phyloP scores from a whole-genome alignment of 2,329 filamentous ascomycete species.

The Pyrenophora teres region DNA sequence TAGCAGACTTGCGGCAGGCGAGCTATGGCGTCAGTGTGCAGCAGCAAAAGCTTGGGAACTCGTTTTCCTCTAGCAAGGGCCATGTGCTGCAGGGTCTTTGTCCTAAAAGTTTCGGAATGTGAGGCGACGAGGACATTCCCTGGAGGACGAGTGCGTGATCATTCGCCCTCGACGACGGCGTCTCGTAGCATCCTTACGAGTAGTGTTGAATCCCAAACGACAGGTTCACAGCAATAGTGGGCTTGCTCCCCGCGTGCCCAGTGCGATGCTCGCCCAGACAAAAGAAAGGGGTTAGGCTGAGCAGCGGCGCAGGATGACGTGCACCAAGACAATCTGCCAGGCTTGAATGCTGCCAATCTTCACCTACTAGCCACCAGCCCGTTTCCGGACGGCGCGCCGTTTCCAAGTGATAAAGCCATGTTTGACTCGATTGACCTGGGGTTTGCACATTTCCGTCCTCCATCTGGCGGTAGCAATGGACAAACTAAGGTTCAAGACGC shows the following conservation, averaged over 20 bases:
- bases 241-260: not conserved
- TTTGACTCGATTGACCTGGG: constrained; percentile 20
- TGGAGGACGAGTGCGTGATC: constrained; percentile 1
- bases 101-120: not conserved
- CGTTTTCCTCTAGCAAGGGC: constrained; percentile 19
- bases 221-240: not conserved
- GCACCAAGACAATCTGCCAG: constrained; percentile 28
- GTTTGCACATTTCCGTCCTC: constrained; percentile 11
- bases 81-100: constrained; percentile 8
- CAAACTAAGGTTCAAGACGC: constrained; percentile 41
- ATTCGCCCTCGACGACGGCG: not conserved
- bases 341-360: constrained; percentile 18
- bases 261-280: not conserved
- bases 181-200: constrained; percentile 2
- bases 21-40: constrained; percentile 21
- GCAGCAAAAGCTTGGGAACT: constrained; percentile 6
- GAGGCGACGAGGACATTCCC: not conserved
- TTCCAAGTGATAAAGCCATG: constrained; percentile 28
- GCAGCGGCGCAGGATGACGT: constrained; percentile 25
- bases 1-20: not conserved
- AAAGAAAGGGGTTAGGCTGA: constrained; percentile 22
- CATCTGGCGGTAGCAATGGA: constrained; percentile 33
- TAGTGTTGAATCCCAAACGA: not conserved
- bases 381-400: constrained; percentile 17
- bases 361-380: constrained; percentile 19